Conservation (phyloP, 495 filamentous ascomycete genomes). For the Hypoxylon fuscum region DNA sequence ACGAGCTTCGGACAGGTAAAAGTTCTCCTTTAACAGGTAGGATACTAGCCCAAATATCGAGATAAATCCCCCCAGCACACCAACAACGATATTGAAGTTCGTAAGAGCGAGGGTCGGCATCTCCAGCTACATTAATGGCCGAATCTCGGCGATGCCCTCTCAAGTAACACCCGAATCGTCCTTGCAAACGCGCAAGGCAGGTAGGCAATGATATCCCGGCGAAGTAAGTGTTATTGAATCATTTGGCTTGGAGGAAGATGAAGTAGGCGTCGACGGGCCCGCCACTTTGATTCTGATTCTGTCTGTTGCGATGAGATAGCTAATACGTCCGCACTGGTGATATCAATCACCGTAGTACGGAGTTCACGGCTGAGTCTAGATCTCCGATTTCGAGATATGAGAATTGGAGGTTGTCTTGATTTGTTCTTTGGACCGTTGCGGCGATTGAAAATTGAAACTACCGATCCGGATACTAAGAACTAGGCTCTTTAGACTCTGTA, state of each 20-base stretch:
- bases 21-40: conserved; percentile 87
- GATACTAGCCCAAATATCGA: conserved; percentile 88
- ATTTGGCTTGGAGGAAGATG: conserved; percentile 40
- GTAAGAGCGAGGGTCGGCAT: conserved; percentile 83
- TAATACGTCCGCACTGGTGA: neutral
- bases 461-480: too few relatives aligned
- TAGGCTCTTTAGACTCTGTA: too few relatives aligned
- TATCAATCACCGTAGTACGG: conserved; percentile 3
- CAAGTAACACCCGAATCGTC: conserved; percentile 53
- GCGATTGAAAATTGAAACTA: too few relatives aligned
- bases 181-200: conserved; percentile 39
- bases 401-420: too few relatives aligned
- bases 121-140: too few relatives aligned
- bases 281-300: conserved; percentile 38
- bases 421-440: too few relatives aligned
- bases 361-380: too few relatives aligned
- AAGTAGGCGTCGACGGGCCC: conserved; percentile 7
- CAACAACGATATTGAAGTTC: conserved; percentile 91
- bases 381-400: too few relatives aligned
- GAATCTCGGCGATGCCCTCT: conserved; percentile 12
- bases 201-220: conserved; percentile 43
- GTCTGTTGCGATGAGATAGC: conserved; percentile 3
- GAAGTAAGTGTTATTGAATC: conserved; percentile 59
- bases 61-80: conserved; percentile 86
- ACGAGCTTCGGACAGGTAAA: conserved; percentile 92